Evolutionary conservation across 495 filamentous ascomycete genomes (phyloP).

Genomic region (Bacidia rubella): DNA sequence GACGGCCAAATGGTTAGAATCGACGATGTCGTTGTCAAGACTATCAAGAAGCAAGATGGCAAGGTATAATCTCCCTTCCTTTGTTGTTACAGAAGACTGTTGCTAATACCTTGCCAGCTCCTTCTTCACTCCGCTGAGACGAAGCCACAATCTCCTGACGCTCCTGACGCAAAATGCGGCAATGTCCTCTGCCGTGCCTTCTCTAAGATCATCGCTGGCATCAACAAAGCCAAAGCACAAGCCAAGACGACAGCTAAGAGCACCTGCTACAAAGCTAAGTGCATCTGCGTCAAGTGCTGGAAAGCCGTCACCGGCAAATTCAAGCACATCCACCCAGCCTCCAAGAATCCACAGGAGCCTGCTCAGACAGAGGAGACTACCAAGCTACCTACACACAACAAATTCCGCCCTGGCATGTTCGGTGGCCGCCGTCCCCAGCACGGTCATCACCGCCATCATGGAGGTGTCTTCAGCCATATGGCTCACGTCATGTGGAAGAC

Average conservation of each 20-base stretch:
- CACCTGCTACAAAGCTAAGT: slow-evolving; percentile 15
- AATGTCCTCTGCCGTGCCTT: slow-evolving; percentile 19
- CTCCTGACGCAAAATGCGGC: slow-evolving; percentile 15
- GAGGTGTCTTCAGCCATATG: slow-evolving; percentile 21
- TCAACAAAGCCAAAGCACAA: slow-evolving; percentile 14
- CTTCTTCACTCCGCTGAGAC: slow-evolving; percentile 10
- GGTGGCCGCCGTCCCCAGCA: slow-evolving; percentile 18
- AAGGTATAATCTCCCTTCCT: slow-evolving; percentile 11
- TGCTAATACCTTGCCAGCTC: slow-evolving; percentile 4
- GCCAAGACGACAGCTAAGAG: slow-evolving; percentile 9
- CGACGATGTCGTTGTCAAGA: slow-evolving; percentile 32
- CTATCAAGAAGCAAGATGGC: slow-evolving; percentile 27
- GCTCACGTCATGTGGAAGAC: slow-evolving; percentile 1
- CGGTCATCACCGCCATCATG: slow-evolving; percentile 24
- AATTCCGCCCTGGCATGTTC: slow-evolving; percentile 17
- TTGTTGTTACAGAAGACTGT: neutral
- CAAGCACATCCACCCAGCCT: slow-evolving; percentile 6
- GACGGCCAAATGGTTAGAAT: slow-evolving; percentile 36
- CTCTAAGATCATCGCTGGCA: slow-evolving; percentile 10
- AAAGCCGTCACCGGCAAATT: slow-evolving; percentile 7
- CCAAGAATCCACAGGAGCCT: slow-evolving; percentile 3
- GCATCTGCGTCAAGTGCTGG: slow-evolving; percentile 17
- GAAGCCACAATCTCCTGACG: slow-evolving; percentile 6
- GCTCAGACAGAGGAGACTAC: slow-evolving; percentile 10
- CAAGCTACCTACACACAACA: slow-evolving; percentile 18